Conservation (phyloP, 169 alveolate genomes). For the Besnoitia besnoiti region DNA sequence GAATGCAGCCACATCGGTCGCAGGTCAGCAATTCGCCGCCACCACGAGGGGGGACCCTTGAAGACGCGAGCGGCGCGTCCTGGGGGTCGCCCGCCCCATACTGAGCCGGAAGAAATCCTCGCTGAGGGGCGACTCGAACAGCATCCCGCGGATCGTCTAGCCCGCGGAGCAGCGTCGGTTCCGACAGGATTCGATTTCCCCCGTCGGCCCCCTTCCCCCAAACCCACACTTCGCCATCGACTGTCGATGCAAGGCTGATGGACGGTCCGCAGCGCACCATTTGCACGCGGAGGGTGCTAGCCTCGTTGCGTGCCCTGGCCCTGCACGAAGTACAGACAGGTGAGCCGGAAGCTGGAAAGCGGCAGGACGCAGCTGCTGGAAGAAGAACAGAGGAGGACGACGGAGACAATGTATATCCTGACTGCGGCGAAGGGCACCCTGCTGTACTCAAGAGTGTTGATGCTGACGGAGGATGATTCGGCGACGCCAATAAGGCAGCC, state of each 20-base stretch:
- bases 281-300: constrained; percentile 21
- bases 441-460: too few species aligned
- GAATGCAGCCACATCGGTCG: neutral
- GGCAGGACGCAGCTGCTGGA: neutral
- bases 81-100: too few species aligned
- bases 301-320: neutral
- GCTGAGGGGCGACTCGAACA: neutral
- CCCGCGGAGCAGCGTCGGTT: constrained; percentile 7
- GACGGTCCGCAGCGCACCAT: constrained; percentile 21
- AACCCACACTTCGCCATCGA: constrained; percentile 37
- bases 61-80: too few species aligned
- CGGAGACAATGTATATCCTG: neutral
- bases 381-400: neutral
- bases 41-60: too few species aligned
- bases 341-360: neutral
- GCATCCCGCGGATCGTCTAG: neutral
- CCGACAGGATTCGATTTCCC: neutral
- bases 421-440: too few species aligned
- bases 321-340: neutral
- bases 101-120: too few species aligned
- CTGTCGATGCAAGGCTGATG: constrained; percentile 19
- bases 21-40: neutral
- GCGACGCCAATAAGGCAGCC: too few species aligned
- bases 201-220: constrained; percentile 41
- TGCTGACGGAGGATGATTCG: too few species aligned